phyloP scores from a whole-genome alignment of 192 early-diverging fungal genomes.

The Entomortierella parvispora region DNA sequence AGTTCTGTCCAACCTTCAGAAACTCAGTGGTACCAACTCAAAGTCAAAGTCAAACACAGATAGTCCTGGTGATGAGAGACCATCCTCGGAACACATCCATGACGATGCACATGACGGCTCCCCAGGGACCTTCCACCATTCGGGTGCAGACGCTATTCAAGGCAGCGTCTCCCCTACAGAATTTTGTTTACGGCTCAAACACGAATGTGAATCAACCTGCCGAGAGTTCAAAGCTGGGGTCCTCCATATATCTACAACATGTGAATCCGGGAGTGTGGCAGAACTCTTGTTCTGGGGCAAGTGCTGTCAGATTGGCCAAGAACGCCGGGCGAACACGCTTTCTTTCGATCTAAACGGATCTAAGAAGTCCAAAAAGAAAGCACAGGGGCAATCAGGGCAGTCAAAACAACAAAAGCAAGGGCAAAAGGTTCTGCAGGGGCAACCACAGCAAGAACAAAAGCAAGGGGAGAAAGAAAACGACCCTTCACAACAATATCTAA shows the following conservation, averaged over 20 bases:
- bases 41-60: neutral
- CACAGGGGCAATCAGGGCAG: too few relatives aligned
- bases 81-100: neutral
- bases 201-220: slow-evolving; percentile 43
- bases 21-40: neutral
- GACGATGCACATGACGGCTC: neutral
- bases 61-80: too few relatives aligned
- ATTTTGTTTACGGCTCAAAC: slow-evolving; percentile 39
- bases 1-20: slow-evolving; percentile 9
- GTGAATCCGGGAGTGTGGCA: slow-evolving; percentile 31
- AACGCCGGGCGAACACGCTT: neutral
- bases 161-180: slow-evolving; percentile 17
- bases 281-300: slow-evolving; percentile 42
- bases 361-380: neutral
- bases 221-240: slow-evolving; percentile 19
- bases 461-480: neutral
- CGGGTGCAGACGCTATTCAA: slow-evolving; percentile 13
- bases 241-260: slow-evolving; percentile 18
- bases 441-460: neutral
- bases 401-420: neutral
- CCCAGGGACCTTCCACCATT: slow-evolving; percentile 10
- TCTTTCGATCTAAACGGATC: neutral
- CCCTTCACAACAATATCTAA: slow-evolving; percentile 5
- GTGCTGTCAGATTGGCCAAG: slow-evolving; percentile 40
- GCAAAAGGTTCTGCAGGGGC: neutral